Percentiles rank a stretch among this genome's conserved stretches.
Conservation (phyloP, 2,329 filamentous ascomycete genomes). For the Salinomyces thailandicus region DNA sequence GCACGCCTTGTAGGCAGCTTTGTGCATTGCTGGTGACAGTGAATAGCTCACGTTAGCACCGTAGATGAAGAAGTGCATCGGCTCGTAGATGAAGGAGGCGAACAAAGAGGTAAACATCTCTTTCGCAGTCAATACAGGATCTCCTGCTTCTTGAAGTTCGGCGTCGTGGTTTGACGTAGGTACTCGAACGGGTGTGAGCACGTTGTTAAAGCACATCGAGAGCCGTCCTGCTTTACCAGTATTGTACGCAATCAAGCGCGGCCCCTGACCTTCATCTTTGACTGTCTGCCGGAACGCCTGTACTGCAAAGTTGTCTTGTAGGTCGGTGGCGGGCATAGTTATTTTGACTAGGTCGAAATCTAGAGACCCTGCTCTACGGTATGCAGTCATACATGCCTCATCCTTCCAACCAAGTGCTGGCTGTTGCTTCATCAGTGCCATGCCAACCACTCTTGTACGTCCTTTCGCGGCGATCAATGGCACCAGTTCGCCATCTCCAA, state of each 20-base stretch:
- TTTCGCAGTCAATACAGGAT: slow-evolving; percentile 42
- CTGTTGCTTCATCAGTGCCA: slow-evolving; percentile 36
- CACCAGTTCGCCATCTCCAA: slow-evolving; percentile 42
- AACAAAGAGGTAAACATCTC: slow-evolving; percentile 57
- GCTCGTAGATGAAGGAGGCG: slow-evolving; percentile 54
- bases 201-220: slow-evolving; percentile 56
- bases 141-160: slow-evolving; percentile 3
- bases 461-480: slow-evolving; percentile 44
- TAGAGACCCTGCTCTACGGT: slow-evolving; percentile 46
- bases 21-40: slow-evolving; percentile 69
- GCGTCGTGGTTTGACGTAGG: not conserved
- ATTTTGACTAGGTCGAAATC: slow-evolving; percentile 55
- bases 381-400: slow-evolving; percentile 45
- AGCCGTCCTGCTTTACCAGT: slow-evolving; percentile 51
- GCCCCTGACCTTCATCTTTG: slow-evolving; percentile 7
- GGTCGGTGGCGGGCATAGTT: slow-evolving; percentile 44
- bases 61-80: slow-evolving; percentile 63
- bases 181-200: slow-evolving; percentile 47
- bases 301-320: slow-evolving; percentile 55
- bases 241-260: slow-evolving; percentile 35
- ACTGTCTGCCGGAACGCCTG: slow-evolving; percentile 38
- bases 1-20: slow-evolving; percentile 53
- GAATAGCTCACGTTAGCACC: slow-evolving; percentile 64
- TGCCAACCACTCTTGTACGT: slow-evolving; percentile 51
- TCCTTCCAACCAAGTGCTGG: slow-evolving; percentile 46